Evolutionary conservation across 192 early-diverging fungal species (phyloP).

Genomic region (Coemansia umbellata): DNA sequence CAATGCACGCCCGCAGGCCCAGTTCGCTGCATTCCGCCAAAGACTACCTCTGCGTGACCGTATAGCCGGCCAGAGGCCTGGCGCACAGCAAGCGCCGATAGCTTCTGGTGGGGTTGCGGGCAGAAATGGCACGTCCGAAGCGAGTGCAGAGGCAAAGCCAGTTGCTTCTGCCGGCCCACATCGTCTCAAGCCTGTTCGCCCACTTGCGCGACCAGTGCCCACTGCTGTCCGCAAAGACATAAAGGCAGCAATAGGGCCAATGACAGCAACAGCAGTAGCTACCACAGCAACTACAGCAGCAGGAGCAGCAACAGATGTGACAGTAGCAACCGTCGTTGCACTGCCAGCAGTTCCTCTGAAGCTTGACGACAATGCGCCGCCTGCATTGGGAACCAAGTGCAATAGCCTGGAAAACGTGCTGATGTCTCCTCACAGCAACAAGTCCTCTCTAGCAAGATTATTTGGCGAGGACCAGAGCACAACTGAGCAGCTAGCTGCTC

Average conservation of each 20-base stretch:
- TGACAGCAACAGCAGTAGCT: neutral
- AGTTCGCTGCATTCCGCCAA: slow-evolving; percentile 24
- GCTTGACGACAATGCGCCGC: too few relatives aligned
- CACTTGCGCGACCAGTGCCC: slow-evolving; percentile 19
- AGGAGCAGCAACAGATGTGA: neutral
- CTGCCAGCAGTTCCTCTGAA: too few relatives aligned
- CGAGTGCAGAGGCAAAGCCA: neutral
- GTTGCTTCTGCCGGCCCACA: slow-evolving; percentile 1
- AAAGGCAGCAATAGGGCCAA: neutral
- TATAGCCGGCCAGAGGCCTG: slow-evolving; percentile 15
- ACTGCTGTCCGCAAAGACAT: slow-evolving; percentile 15
- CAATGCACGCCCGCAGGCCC: slow-evolving; percentile 4
- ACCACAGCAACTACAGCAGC: neutral
- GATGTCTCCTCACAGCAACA: slow-evolving; percentile 24
- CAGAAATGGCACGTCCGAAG: neutral
- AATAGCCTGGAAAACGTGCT: slow-evolving; percentile 28
- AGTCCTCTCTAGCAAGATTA: slow-evolving; percentile 17
- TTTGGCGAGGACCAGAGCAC: slow-evolving; percentile 15
- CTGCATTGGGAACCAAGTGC: slow-evolving; percentile 9
- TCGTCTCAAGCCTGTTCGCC: slow-evolving; percentile 35
- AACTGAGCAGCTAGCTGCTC: neutral
- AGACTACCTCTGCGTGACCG: slow-evolving; percentile 37
- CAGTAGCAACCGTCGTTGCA: slow-evolving; percentile 2
- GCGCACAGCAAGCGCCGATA: slow-evolving; percentile 4
- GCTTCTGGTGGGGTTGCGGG: too few relatives aligned